Percentiles rank a stretch among this genome's conserved stretches.
Conservation (phyloP, 192 early-diverging fungal species). For the Podila clonocystis region DNA sequence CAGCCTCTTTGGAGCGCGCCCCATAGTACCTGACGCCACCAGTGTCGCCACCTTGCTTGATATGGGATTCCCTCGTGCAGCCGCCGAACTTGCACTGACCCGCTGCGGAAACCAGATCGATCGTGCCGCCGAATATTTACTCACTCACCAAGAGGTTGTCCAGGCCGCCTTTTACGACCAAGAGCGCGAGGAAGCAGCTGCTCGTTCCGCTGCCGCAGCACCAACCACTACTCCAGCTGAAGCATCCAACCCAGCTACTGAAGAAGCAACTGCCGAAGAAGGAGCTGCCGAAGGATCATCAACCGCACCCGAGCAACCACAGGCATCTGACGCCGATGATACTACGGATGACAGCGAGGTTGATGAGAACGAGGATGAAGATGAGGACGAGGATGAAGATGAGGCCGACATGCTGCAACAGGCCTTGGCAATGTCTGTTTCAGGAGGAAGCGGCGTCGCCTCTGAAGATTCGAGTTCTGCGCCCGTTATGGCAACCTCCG, state of each 20-base stretch:
- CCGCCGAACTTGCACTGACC: constrained; percentile 82
- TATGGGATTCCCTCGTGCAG: constrained; percentile 87
- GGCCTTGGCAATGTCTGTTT: constrained; percentile 40
- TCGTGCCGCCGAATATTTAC: constrained; percentile 87
- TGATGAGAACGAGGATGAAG: constrained; percentile 30
- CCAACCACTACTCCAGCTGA: constrained; percentile 15
- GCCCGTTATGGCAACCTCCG: neutral
- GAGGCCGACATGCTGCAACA: constrained; percentile 50
- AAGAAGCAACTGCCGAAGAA: constrained; percentile 5
- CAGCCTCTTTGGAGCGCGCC: constrained; percentile 52
- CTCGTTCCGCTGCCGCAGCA: constrained; percentile 56
- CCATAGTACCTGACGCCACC: constrained; percentile 67
- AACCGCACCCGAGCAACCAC: neutral
- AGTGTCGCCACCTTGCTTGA: constrained; percentile 78
- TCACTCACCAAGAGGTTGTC: constrained; percentile 73
- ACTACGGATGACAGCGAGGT: constrained; percentile 41
- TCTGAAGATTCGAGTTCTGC: constrained; percentile 9
- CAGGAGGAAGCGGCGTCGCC: constrained; percentile 34
- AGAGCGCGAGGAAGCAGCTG: constrained; percentile 48
- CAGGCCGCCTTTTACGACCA: constrained; percentile 49
- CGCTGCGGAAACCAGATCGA: constrained; percentile 80
- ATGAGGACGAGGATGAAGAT: constrained; percentile 42
- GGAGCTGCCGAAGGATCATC: constrained; percentile 7
- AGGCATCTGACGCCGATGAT: constrained; percentile 31
- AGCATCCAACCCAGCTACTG: neutral